Percentiles rank a stretch among this genome's conserved stretches.
Conservation (phyloP, 2,329 filamentous ascomycete species). For the Aspergillus neotritici region DNA sequence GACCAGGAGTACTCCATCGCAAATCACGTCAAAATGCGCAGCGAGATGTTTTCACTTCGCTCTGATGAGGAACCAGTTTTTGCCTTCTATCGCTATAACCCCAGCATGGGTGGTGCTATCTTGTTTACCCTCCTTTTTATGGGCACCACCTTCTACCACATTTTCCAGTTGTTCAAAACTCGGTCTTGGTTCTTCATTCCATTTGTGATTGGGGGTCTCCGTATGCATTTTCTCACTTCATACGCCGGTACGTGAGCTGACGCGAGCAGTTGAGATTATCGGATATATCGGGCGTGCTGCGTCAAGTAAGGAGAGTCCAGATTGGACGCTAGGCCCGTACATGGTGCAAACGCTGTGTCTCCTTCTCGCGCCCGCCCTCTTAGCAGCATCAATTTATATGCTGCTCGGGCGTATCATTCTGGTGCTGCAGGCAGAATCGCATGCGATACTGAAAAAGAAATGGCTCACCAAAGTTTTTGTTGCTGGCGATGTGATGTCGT, state of each 20-base stretch:
- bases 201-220: constrained; percentile 38
- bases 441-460: constrained; percentile 26
- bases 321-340: constrained; percentile 20
- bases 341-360: constrained; percentile 32
- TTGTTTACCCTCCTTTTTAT: too few species aligned
- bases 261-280: constrained; percentile 40
- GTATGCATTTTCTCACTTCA: constrained; percentile 2
- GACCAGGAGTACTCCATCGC: too few species aligned
- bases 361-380: constrained; percentile 38
- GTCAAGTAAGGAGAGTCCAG: constrained; percentile 4
- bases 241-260: too few species aligned
- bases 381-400: constrained; percentile 39
- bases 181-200: constrained; percentile 22
- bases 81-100: too few species aligned
- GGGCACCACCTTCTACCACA: constrained; percentile 8
- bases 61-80: too few species aligned
- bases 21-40: too few species aligned
- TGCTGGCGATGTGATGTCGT: constrained; percentile 28
- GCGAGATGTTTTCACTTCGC: too few species aligned
- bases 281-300: constrained; percentile 24
- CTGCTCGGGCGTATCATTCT: constrained; percentile 34
- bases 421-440: constrained; percentile 27
- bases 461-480: constrained; percentile 39
- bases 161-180: constrained; percentile 12
- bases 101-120: too few species aligned